Evolutionary conservation across 495 filamentous ascomycete species (phyloP).

Genomic region (Diplogelasinospora grovesii): DNA sequence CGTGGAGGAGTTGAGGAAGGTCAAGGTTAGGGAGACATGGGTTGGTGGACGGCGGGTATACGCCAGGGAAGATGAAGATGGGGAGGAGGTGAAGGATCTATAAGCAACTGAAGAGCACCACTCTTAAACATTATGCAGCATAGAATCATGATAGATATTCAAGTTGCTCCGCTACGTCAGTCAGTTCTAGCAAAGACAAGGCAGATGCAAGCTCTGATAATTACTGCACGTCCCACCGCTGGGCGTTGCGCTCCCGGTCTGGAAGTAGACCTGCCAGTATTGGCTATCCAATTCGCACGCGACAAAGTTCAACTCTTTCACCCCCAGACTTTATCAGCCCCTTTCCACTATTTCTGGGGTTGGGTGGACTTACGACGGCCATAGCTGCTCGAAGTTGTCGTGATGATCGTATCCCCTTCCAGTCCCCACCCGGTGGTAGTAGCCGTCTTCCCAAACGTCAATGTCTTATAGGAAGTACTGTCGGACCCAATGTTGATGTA

Average conservation of each 20-base stretch:
- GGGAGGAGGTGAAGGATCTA: background rate
- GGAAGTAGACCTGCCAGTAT: constrained; percentile 44
- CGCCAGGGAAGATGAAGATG: constrained; percentile 19
- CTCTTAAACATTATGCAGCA: too few relatives aligned
- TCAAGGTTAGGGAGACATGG: constrained; percentile 58
- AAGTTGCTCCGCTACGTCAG: too few relatives aligned
- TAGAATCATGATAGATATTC: too few relatives aligned
- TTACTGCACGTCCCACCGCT: constrained; percentile 44
- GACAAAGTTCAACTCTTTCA: constrained; percentile 45
- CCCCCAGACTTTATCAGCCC: too few relatives aligned
- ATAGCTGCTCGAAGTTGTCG: constrained; percentile 33
- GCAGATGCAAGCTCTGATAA: constrained; percentile 46
- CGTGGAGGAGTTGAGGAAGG: constrained; percentile 38
- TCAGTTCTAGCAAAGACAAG: constrained; percentile 45
- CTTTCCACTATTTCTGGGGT: background rate
- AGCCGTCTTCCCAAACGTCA: constrained; percentile 32
- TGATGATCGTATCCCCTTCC: constrained; percentile 50
- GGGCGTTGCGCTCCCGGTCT: constrained; percentile 42
- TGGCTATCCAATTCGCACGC: constrained; percentile 33
- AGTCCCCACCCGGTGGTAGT: constrained; percentile 41
- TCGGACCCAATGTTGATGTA: constrained; percentile 41
- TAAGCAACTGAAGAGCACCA: too few relatives aligned
- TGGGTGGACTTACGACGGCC: constrained; percentile 32
- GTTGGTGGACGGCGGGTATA: constrained; percentile 47
- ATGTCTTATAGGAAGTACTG: constrained; percentile 41